Evolutionary conservation across 148 eudicot genomes (phyloP).

Genomic region (Pouteria glomerata): DNA sequence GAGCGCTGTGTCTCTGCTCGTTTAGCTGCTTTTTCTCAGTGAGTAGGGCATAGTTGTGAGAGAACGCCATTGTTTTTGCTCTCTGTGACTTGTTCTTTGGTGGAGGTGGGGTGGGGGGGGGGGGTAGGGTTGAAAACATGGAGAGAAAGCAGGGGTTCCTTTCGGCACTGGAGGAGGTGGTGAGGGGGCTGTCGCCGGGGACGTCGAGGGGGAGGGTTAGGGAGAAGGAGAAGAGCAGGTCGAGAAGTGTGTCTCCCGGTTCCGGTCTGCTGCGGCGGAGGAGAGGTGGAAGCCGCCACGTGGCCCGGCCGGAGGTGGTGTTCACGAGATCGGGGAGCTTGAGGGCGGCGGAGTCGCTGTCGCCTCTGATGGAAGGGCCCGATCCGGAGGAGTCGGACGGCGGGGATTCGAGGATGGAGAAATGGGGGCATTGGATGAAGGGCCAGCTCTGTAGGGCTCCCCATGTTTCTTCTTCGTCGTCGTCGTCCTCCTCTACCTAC

Average conservation of each 20-base stretch:
- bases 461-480: conserved; percentile 12
- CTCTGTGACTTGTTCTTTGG: too few species aligned
- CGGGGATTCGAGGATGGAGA: conserved; percentile 26
- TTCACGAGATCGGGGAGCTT: conserved; percentile 33
- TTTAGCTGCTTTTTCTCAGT: too few species aligned
- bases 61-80: too few species aligned
- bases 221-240: too few species aligned
- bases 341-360: conserved; percentile 35
- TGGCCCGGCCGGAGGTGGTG: conserved; percentile 15
- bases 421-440: conserved; percentile 38
- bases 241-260: conserved; percentile 26
- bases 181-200: conserved; percentile 39
- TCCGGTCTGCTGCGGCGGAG: conserved; percentile 36
- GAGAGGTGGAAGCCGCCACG: too few species aligned
- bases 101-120: too few species aligned
- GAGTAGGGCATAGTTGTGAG: too few species aligned
- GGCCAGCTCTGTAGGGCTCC: conserved; percentile 40
- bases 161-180: too few species aligned
- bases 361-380: conserved; percentile 49
- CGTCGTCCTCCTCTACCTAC: conserved; percentile 26
- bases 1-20: too few species aligned
- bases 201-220: conserved; percentile 26
- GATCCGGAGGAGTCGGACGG: conserved; percentile 29
- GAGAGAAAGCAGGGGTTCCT: conserved; percentile 43
- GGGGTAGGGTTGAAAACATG: too few species aligned